Evolutionary conservation across 1,284 basidiomycete species (phyloP).

Genomic region (Cutaneotrichosporon cutaneum): DNA sequence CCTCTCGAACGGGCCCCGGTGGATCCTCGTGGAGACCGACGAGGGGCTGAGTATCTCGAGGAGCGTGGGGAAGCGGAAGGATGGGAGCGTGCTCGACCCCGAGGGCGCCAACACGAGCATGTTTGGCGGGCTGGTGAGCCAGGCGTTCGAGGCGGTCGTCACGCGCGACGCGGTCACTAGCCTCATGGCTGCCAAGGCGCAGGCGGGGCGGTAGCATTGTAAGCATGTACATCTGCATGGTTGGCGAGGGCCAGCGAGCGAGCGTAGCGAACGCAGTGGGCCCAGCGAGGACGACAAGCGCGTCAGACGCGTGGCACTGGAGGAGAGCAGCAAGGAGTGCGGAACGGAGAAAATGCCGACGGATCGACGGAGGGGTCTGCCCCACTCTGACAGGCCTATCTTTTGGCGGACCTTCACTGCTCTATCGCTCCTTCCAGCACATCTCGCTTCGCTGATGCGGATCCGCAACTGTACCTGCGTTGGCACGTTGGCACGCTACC

Average conservation of each 20-base stretch:
- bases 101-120: conserved; percentile 9
- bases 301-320: too few species aligned
- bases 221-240: background rate
- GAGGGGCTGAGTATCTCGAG: conserved; percentile 8
- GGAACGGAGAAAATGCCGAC: too few species aligned
- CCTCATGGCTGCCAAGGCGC: conserved; percentile 73
- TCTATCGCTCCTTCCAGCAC: too few species aligned
- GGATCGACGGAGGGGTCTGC: too few species aligned
- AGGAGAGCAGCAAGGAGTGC: too few species aligned
- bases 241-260: too few species aligned
- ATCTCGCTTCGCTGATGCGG: too few species aligned
- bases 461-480: too few species aligned
- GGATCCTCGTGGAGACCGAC: conserved; percentile 1
- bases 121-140: conserved; percentile 10
- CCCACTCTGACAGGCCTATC: too few species aligned
- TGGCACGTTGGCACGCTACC: too few species aligned
- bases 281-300: too few species aligned
- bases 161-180: conserved; percentile 60
- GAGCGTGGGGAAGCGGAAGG: conserved; percentile 5
- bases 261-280: background rate
- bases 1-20: conserved; percentile 14
- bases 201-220: background rate
- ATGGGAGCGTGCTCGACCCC: background rate
- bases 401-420: too few species aligned
- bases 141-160: conserved; percentile 13